Evolutionary conservation across 306 rosid genomes (phyloP).

Genomic region (Quercus suber): DNA sequence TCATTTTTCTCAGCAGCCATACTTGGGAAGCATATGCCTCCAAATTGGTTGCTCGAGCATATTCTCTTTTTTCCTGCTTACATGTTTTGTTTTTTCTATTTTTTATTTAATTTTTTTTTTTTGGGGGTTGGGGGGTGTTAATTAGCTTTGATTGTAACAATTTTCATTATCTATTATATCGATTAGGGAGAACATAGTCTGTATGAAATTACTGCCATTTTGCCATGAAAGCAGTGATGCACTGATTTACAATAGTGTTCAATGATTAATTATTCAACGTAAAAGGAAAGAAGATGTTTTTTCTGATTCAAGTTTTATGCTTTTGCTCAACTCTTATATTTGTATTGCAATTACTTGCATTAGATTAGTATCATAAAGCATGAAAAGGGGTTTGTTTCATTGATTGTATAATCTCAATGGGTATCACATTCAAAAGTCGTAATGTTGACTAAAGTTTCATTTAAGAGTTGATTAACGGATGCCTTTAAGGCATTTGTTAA

Average conservation of each 20-base stretch:
- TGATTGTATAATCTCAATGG: too few relatives aligned
- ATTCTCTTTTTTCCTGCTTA: background rate
- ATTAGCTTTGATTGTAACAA: background rate
- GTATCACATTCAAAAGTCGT: too few relatives aligned
- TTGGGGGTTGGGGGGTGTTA: background rate
- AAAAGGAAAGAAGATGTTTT: too few relatives aligned
- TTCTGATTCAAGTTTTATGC: too few relatives aligned
- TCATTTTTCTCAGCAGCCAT: background rate
- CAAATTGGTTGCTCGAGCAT: background rate
- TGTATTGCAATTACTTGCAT: too few relatives aligned
- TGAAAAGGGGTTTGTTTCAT: too few relatives aligned
- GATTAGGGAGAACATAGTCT: background rate
- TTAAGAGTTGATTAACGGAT: too few relatives aligned
- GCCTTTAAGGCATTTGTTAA: too few relatives aligned
- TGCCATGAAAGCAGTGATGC: constrained; percentile 15
- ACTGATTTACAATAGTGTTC: background rate
- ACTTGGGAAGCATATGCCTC: background rate
- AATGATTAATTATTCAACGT: too few relatives aligned
- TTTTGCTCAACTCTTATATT: too few relatives aligned
- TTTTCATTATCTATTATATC: background rate
- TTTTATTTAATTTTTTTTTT: background rate
- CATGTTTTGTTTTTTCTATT: background rate
- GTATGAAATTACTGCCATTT: background rate
- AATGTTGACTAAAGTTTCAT: too few relatives aligned
- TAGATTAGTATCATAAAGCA: too few relatives aligned